Percentiles rank a stretch among this genome's conserved stretches.
These are phyloP conservation scores for Flaveria linearis DNA, from an alignment of 129 eudicot species.

Conservation along the genomic window DNA sequence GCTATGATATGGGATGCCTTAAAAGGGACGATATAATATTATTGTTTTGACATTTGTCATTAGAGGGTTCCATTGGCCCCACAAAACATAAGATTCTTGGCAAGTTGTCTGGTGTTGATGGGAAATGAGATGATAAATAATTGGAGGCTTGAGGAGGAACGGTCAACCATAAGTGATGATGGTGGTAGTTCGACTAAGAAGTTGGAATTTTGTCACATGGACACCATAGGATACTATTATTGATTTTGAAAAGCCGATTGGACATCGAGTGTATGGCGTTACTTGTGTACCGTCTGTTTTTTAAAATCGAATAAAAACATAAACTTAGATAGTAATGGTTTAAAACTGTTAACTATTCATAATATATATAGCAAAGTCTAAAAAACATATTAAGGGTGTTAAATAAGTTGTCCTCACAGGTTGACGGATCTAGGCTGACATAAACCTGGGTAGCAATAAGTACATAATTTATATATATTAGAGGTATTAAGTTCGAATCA, in stretches of 20 bases:
- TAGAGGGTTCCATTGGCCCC: conserved; percentile 27
- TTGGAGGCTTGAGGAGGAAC: neutral
- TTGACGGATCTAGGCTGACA: no score
- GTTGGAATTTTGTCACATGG: neutral
- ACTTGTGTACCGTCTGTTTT: neutral
- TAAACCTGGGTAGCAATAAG: no score
- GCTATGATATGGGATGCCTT: no score
- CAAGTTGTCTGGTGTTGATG: conserved; percentile 27
- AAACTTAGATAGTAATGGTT: no score
- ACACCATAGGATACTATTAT: neutral
- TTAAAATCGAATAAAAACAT: neutral
- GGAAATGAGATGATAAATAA: neutral
- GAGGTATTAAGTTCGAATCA: no score
- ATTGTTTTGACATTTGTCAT: conserved; percentile 21
- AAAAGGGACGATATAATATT: neutral
- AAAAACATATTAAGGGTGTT: no score
- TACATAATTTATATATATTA: no score
- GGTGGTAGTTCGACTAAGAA: neutral
- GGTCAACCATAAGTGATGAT: conserved; percentile 12
- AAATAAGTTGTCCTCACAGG: no score
- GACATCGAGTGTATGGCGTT: neutral
- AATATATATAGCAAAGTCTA: no score
- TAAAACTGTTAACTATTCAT: no score
- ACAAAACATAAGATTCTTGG: conserved; percentile 13
- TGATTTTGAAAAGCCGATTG: neutral